phyloP scores from a whole-genome alignment of 306 rosid genomes.

The Malus sylvestris region DNA sequence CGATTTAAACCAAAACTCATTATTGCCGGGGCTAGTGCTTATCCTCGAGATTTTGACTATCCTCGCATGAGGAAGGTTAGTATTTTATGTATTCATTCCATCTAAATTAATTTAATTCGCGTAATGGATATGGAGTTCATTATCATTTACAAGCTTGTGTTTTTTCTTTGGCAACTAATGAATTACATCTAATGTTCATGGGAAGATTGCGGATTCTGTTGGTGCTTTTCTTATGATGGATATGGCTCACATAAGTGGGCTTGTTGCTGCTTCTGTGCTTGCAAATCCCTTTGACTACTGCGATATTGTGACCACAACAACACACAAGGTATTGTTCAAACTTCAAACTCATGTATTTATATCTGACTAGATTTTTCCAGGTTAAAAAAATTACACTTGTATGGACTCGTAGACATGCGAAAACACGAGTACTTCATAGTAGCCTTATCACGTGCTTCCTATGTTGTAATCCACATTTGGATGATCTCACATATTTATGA shows the following conservation, averaged over 20 bases:
- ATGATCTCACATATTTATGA: slow-evolving; percentile 7
- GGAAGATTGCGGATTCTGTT: slow-evolving; percentile 77
- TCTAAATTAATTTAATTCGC: background rate
- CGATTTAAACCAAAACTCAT: slow-evolving; percentile 89
- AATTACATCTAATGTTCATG: slow-evolving; percentile 20
- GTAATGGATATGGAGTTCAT: background rate
- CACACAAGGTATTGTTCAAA: slow-evolving; percentile 69
- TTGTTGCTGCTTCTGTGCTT: slow-evolving; percentile 91
- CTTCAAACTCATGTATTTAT: background rate
- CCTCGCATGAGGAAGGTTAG: slow-evolving; percentile 85
- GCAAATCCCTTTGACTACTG: slow-evolving; percentile 81
- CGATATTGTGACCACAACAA: slow-evolving; percentile 96
- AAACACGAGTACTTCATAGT: background rate
- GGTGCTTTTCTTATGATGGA: slow-evolving; percentile 99
- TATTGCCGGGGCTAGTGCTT: slow-evolving; percentile 98
- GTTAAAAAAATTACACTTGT: background rate
- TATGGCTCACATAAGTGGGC: slow-evolving; percentile 99
- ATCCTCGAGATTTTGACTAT: slow-evolving; percentile 96
- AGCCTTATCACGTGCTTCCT: background rate
- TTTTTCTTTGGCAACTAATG: slow-evolving; percentile 9
- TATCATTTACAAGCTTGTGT: background rate
- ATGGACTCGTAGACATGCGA: background rate
- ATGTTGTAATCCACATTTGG: background rate
- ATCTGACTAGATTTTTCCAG: background rate
- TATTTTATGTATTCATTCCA: slow-evolving; percentile 3